Evolutionary conservation across 768 basidiomycete genomes (phyloP), one percentile per base, ranked within the genome.

Genomic region (Lactarius hengduanensis): DNA sequence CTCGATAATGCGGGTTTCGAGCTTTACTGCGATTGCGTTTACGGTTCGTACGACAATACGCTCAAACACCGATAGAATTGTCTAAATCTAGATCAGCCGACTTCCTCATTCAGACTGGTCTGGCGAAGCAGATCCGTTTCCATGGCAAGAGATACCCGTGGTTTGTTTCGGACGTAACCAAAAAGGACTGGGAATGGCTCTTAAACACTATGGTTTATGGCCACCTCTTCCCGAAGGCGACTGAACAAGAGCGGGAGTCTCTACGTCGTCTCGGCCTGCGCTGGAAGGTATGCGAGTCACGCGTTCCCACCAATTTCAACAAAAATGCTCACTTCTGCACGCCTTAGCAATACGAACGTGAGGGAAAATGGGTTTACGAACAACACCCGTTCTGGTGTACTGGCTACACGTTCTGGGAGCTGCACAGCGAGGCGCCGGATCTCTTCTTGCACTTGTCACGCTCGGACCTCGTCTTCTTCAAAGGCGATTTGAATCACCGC

Each of bases 141-240:
- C 96, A 98, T 75, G 96, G 96, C 58, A 98, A 97, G 78, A 89
- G 94, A 47, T 92, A 92, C 72, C 86, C 96, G 3, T 96, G 94
- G 94, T 96, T 96, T 75, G 92, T 94, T 38, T 92, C 90, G 15
- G 96, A 97, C 74, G 88, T 96, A 58, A 98, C 95, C 45, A 88
- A 84, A 76, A 90, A 92, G 74, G 96, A 98, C 73, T 98, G 94
- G 92, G 84, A 91, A 59, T 98, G 96, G 96, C 82, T 93, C 59
- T 75, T 91, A 65, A 94, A 94, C 75, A 85, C 84, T 36, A 89
- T 92, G 88, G 85, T 88, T n/a, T 92, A 92, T 70, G 96, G 96
- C 2, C 91, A 96, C 71, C 83, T 98, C 62, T 97, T 98, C 84
- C 86, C 90, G 4, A 87, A 92, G 59, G 90, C 87, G 18, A 81